phyloP scores from a whole-genome alignment of 495 filamentous ascomycete genomes.

The Daldinia childiae region DNA sequence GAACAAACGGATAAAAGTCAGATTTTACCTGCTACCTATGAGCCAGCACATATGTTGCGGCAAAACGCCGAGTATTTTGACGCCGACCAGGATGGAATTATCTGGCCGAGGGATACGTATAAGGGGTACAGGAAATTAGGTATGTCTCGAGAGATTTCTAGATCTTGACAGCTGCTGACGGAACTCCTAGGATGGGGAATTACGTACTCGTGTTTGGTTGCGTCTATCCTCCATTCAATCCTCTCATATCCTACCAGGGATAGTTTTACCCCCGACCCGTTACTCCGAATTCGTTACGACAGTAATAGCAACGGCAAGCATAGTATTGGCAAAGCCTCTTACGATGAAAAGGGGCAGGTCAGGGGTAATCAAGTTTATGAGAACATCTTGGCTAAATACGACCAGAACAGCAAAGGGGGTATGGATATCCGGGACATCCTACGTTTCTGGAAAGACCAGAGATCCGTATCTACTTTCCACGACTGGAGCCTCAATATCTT shows the following conservation, averaged over 20 bases:
- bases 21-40: background rate
- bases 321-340: background rate
- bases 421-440: background rate
- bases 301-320: background rate
- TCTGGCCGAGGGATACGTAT: background rate
- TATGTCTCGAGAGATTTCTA: background rate
- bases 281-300: background rate
- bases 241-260: background rate
- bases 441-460: background rate
- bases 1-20: background rate
- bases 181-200: background rate
- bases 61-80: background rate
- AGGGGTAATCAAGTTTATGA: background rate
- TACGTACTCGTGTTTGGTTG: background rate
- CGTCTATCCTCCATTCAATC: background rate
- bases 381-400: background rate
- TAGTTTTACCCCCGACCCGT: background rate
- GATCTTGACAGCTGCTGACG: background rate
- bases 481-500: background rate
- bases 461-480: background rate
- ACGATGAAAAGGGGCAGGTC: background rate
- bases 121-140: background rate
- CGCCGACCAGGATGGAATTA: background rate
- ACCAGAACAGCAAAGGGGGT: background rate
- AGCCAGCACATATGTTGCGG: background rate